These are phyloP conservation scores for Puccinia hordei DNA, from an alignment of 1,284 basidiomycete species.

Conservation along the genomic window DNA sequence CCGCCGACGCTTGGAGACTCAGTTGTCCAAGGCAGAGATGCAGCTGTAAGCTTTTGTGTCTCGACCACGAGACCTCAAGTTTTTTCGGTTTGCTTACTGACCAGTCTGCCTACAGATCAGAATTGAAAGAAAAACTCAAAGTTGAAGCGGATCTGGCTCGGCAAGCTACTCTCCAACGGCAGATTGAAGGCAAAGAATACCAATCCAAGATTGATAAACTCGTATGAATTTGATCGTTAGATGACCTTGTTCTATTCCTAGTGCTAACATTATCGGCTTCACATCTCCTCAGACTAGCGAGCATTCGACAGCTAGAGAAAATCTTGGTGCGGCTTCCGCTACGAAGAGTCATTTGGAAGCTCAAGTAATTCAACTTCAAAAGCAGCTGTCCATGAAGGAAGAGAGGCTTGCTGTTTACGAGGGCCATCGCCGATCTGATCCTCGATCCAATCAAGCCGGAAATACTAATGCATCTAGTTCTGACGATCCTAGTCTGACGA, in stretches of 20 bases:
- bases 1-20: conserved; percentile 73
- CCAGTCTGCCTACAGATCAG: conserved; percentile 63
- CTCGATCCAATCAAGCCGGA: conserved; percentile 17
- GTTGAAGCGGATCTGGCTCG: conserved; percentile 78
- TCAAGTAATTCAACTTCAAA: conserved; percentile 71
- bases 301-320: conserved; percentile 71
- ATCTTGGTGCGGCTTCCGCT: conserved; percentile 73
- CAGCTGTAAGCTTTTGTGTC: conserved; percentile 67
- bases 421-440: conserved; percentile 59
- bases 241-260: neutral
- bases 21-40: conserved; percentile 74
- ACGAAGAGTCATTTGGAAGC: conserved; percentile 78
- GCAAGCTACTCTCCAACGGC: conserved; percentile 72
- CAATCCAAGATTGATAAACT: conserved; percentile 73
- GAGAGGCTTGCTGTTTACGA: conserved; percentile 86
- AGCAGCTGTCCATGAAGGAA: conserved; percentile 72
- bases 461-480: conserved; percentile 51
- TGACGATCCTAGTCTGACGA: conserved; percentile 63
- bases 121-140: conserved; percentile 72
- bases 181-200: conserved; percentile 75
- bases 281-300: conserved; percentile 65
- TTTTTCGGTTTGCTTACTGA: neutral
- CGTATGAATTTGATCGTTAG: conserved; percentile 59
- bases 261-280: neutral
- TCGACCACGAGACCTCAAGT: neutral